A percentile compares a stretch with the other conserved stretches of the same genome.
Evolutionary conservation across 2,329 filamentous ascomycete genomes (phyloP).

Genomic region (Ophiostoma quercus): DNA sequence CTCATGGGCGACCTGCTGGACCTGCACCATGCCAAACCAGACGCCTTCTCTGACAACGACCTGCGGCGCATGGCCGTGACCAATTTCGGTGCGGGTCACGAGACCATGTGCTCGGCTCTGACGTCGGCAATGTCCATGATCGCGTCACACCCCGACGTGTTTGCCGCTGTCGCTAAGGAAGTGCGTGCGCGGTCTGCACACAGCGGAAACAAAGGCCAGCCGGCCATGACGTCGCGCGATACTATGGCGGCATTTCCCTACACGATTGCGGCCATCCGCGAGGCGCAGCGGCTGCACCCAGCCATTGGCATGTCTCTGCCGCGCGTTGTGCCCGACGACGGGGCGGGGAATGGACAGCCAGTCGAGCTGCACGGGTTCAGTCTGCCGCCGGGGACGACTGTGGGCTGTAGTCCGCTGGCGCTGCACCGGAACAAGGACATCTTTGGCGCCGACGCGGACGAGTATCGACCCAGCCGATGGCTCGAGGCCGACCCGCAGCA

Average conservation of each 20-base stretch:
- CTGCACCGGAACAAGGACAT: constrained; percentile 48
- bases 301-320: constrained; percentile 50
- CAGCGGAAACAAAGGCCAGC: neutral
- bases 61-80: constrained; percentile 49
- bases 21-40: constrained; percentile 42
- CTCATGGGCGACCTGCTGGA: constrained; percentile 45
- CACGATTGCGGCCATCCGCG: constrained; percentile 45
- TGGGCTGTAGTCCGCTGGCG: constrained; percentile 48
- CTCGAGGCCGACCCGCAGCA: constrained; percentile 32
- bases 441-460: constrained; percentile 43
- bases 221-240: constrained; percentile 30
- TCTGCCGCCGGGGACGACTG: constrained; percentile 43
- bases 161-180: constrained; percentile 33
- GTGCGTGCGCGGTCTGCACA: constrained; percentile 28
- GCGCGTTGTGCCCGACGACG: constrained; percentile 40
- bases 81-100: constrained; percentile 53
- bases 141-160: constrained; percentile 36
- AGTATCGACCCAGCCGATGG: constrained; percentile 47
- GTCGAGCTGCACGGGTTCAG: constrained; percentile 38
- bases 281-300: constrained; percentile 47
- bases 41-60: constrained; percentile 43
- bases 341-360: constrained; percentile 18
- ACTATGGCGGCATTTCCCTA: constrained; percentile 31
- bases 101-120: constrained; percentile 50
- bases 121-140: constrained; percentile 47